Evolutionary conservation across 2,329 filamentous ascomycete genomes (phyloP).

Genomic region (Davidsoniella australis): DNA sequence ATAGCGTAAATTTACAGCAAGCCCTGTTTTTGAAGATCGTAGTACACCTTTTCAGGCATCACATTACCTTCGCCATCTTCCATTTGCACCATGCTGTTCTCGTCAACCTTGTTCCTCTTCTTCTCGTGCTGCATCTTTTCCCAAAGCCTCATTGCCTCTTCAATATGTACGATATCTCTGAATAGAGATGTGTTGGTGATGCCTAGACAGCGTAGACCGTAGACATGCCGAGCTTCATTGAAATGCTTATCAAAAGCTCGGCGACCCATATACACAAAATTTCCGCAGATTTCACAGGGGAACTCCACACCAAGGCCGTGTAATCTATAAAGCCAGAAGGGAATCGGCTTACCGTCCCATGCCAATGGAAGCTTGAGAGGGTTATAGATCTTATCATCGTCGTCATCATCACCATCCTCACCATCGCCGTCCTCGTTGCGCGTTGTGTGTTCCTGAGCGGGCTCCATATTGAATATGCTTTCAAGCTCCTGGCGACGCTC

Average conservation of each 20-base stretch:
- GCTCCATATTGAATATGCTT: slow-evolving; percentile 49
- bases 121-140: slow-evolving; percentile 81
- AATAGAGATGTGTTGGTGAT: slow-evolving; percentile 85
- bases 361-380: slow-evolving; percentile 87
- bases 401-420: slow-evolving; percentile 46
- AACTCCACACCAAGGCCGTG: slow-evolving; percentile 93
- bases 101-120: slow-evolving; percentile 57
- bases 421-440: slow-evolving; percentile 39
- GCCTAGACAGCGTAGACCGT: slow-evolving; percentile 82
- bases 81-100: slow-evolving; percentile 89
- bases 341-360: slow-evolving; percentile 98
- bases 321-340: slow-evolving; percentile 95
- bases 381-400: slow-evolving; percentile 86
- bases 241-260: slow-evolving; percentile 98
- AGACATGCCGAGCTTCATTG: slow-evolving; percentile 81
- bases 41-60: slow-evolving; percentile 97
- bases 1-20: slow-evolving; percentile 37
- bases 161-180: slow-evolving; percentile 82
- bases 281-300: slow-evolving; percentile 89
- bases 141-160: slow-evolving; percentile 78
- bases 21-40: slow-evolving; percentile 85
- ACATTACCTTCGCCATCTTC: slow-evolving; percentile 95
- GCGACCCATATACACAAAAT: slow-evolving; percentile 96
- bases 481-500: slow-evolving; percentile 90
- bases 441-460: slow-evolving; percentile 7